A percentile compares a stretch with the other conserved stretches of the same genome.
phyloP scores from a whole-genome alignment of 2,329 filamentous ascomycete genomes.

The Aureobasidium zeae region DNA sequence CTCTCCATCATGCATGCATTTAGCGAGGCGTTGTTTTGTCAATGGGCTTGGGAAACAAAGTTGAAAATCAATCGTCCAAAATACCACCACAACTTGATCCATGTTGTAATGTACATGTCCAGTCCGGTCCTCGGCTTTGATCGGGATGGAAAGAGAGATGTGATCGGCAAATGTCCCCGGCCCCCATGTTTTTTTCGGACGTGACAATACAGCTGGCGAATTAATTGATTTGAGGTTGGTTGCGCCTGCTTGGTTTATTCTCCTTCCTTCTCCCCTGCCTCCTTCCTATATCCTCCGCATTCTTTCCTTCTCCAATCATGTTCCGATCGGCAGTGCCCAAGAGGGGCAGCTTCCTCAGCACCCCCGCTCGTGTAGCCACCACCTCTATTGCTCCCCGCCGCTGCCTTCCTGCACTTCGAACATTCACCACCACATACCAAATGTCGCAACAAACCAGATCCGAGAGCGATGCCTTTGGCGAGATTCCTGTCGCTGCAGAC shows the following conservation, averaged over 20 bases:
- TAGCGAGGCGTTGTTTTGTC: conserved; percentile 35
- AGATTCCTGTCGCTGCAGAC: conserved; percentile 82
- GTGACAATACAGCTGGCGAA: not conserved
- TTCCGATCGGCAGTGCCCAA: conserved; percentile 13
- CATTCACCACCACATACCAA: conserved; percentile 26
- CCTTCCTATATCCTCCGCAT: too few species aligned
- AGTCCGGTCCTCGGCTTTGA: conserved; percentile 6
- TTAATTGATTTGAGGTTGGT: not conserved
- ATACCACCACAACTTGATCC: too few species aligned
- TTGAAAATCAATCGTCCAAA: too few species aligned
- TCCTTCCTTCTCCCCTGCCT: not conserved
- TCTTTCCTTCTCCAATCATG: too few species aligned
- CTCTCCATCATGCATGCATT: conserved; percentile 8
- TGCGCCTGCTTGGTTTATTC: not conserved
- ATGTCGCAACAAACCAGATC: conserved; percentile 52
- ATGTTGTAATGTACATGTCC: not conserved
- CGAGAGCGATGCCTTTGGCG: conserved; percentile 96
- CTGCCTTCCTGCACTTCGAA: conserved; percentile 5
- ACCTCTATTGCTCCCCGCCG: conserved; percentile 1
- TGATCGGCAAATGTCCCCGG: too few species aligned
- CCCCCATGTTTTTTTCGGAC: not conserved
- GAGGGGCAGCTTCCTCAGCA: conserved; percentile 11
- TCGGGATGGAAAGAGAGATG: too few species aligned
- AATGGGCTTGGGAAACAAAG: too few species aligned
- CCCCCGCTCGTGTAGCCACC: conserved; percentile 2